These are phyloP conservation scores for Prunus yedoensis DNA, from an alignment of 331 rosid species.

Conservation along the genomic window DNA sequence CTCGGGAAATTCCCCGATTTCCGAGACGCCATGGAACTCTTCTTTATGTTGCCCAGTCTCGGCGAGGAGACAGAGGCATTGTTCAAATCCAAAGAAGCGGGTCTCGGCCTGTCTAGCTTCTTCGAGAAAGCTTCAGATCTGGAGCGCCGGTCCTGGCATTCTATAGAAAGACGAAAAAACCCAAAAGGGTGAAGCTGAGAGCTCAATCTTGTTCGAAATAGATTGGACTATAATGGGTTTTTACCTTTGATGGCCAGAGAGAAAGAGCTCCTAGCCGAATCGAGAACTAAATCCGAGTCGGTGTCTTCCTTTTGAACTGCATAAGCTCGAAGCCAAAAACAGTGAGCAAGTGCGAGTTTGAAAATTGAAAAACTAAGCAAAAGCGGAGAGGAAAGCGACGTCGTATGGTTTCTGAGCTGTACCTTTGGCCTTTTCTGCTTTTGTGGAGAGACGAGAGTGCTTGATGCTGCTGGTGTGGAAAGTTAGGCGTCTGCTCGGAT, in stretches of 20 bases:
- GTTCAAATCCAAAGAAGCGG: constrained; percentile 95
- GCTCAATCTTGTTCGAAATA: background rate
- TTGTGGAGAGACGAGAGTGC: constrained; percentile 45
- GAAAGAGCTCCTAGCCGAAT: constrained; percentile 89
- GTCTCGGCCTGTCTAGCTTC: constrained; percentile 75
- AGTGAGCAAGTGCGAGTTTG: constrained; percentile 23
- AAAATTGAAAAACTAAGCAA: background rate
- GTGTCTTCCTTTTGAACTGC: constrained; percentile 65
- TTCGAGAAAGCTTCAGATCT: constrained; percentile 71
- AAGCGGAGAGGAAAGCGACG: constrained; percentile 5
- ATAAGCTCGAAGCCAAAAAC: constrained; percentile 19
- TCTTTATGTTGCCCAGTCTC: constrained; percentile 67
- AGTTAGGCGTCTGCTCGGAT: constrained; percentile 46
- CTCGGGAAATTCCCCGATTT: constrained; percentile 71
- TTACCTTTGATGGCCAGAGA: constrained; percentile 95
- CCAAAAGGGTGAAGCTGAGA: constrained; percentile 1
- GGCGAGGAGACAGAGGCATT: constrained; percentile 76
- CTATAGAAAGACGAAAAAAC: constrained; percentile 30
- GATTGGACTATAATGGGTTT: background rate
- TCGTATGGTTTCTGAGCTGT: constrained; percentile 17
- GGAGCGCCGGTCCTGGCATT: constrained; percentile 89
- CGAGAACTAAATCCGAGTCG: constrained; percentile 57
- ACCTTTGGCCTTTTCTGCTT: constrained; percentile 74
- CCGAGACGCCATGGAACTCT: constrained; percentile 48
- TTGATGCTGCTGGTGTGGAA: constrained; percentile 38